Percentiles rank a stretch among this genome's conserved stretches.
These are phyloP conservation scores for Rhizophlyctis rosea DNA, from an alignment of 192 early-diverging fungal species.

Conservation along the genomic window DNA sequence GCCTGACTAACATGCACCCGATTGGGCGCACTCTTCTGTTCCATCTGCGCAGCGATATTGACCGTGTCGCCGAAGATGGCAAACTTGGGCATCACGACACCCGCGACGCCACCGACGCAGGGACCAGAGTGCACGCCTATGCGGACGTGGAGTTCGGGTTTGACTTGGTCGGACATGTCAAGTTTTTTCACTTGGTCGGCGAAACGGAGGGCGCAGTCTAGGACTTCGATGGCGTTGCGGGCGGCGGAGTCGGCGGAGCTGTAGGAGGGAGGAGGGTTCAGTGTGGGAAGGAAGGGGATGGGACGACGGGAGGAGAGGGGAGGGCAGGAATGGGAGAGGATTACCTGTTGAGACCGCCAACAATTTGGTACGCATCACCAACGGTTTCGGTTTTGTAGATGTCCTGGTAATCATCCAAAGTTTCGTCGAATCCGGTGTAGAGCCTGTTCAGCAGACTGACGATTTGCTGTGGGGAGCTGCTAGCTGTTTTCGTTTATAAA, in stretches of 20 bases:
- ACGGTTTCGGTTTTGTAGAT: constrained; percentile 49
- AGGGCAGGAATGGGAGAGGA: background rate
- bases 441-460: constrained; percentile 44
- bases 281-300: constrained; percentile 11
- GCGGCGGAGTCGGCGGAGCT: background rate
- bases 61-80: constrained; percentile 45
- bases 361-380: constrained; percentile 47
- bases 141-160: constrained; percentile 33
- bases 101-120: constrained; percentile 45
- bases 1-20: constrained; percentile 36
- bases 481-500: background rate
- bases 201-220: constrained; percentile 43
- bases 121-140: constrained; percentile 48
- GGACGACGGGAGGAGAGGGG: background rate
- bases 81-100: constrained; percentile 43
- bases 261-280: background rate
- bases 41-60: constrained; percentile 41
- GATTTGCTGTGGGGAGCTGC: constrained; percentile 34
- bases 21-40: constrained; percentile 43
- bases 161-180: constrained; percentile 47
- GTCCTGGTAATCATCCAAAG: constrained; percentile 40
- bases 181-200: constrained; percentile 33
- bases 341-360: constrained; percentile 39
- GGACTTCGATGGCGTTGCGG: constrained; percentile 31
- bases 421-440: constrained; percentile 42